phyloP scores from a whole-genome alignment of 345 rosid species.

The Boechera divaricarpa region DNA sequence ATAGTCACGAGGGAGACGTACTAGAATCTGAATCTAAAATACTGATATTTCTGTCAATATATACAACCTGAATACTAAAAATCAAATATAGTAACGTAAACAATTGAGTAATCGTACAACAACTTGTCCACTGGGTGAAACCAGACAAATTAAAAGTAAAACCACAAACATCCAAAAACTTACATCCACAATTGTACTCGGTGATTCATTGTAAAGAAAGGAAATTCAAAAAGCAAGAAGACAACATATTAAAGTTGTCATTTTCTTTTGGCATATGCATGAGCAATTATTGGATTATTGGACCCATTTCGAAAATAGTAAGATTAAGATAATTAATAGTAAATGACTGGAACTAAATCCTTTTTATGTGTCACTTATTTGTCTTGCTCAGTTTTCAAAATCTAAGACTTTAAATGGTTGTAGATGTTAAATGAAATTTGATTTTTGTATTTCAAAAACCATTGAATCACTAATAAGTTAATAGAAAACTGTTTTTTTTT shows the following conservation, averaged over 20 bases:
- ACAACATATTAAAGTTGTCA: conserved; percentile 29
- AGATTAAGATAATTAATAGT: neutral
- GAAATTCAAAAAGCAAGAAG: conserved; percentile 25
- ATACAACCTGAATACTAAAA: conserved; percentile 13
- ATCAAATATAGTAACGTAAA: conserved; percentile 19
- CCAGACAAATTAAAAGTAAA: conserved; percentile 32
- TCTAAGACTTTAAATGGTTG: neutral
- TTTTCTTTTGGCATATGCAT: conserved; percentile 13
- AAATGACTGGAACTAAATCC: neutral
- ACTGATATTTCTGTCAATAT: neutral
- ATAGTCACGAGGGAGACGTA: conserved; percentile 23
- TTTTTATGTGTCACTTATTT: neutral
- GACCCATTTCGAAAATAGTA: conserved; percentile 31
- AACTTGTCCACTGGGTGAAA: conserved; percentile 41
- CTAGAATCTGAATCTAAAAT: conserved; percentile 28
- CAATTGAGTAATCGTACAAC: conserved; percentile 42
- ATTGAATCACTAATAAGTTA: neutral
- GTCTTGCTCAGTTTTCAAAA: neutral
- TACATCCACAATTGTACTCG: conserved; percentile 4
- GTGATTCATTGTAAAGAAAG: conserved; percentile 21
- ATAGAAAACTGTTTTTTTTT: too few species aligned
- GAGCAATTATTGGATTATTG: conserved; percentile 28
- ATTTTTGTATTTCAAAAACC: neutral
- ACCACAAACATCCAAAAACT: conserved; percentile 15
- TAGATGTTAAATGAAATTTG: neutral